Base-by-base conservation (phyloP, 1,139 yeast species). In the Arxiozyma heterogenica region DNA sequence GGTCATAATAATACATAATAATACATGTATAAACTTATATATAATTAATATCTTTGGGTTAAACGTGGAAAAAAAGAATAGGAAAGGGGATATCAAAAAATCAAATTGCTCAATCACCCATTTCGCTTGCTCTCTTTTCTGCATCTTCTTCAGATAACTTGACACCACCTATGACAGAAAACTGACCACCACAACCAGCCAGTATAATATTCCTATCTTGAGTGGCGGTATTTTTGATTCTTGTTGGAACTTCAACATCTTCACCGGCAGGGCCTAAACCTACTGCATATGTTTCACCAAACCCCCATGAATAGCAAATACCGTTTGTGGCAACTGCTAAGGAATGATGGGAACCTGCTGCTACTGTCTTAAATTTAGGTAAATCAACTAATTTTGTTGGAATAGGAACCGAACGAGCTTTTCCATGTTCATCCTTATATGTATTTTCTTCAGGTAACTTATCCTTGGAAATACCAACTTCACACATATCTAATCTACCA, bases 161-260 rank as follows among this genome's bases (percentile, higher is more conserved):
- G 3, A 78, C 70, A 52, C 97, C 97, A 44, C 90, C 96, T 66
- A 93, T 79, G 4, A 90, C 84, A 53, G 95, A 84, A 64, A 89
- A 93, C 71, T 94, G 98, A 20, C 98, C 98, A 57, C 99, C 98
- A 48, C 94, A 95, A 25, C 95, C 93, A 58, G 86, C 80, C 54
- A 82, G 61, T 45, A 75, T 66, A 65, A 93, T 88, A 58, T 84
- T 80, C 55, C 86, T 84, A 55, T 79, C 80, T 62, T 83, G 86
- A 1, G 97, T 89, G 1, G 99, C 98, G 8, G 98, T 93, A 69
- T 93, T 93, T 59, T 83, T 82, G 63, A 93, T 88, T 67, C 93
- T 79, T 0, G 95, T 86, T 49, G 97, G 97, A 22, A 73, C 73
- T 56, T 85, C 96, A 50, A 90, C 84, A 68, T 91, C 98, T 50